phyloP scores from a whole-genome alignment of 2,329 filamentous ascomycete species.

The Penicillium sp. region DNA sequence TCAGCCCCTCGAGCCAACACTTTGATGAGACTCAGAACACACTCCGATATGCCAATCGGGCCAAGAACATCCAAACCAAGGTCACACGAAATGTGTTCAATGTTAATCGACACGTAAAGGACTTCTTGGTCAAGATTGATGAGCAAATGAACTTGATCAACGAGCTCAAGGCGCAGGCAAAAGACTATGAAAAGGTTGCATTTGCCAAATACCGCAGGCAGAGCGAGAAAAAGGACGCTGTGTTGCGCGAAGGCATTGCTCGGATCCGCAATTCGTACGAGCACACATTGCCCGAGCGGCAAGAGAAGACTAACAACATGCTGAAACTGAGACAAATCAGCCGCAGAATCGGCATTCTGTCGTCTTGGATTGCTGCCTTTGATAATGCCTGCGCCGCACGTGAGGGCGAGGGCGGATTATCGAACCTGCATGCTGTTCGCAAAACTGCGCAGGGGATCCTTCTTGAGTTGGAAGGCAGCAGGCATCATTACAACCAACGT shows the following conservation, averaged over 20 bases:
- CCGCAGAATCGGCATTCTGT: conserved; percentile 78
- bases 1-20: conserved; percentile 92
- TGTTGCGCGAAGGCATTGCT: conserved; percentile 71
- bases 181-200: conserved; percentile 75
- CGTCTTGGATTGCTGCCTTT: conserved; percentile 88
- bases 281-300: conserved; percentile 69
- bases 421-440: conserved; percentile 68
- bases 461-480: conserved; percentile 80
- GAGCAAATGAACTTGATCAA: conserved; percentile 98
- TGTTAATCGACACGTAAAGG: conserved; percentile 97
- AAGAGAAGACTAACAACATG: conserved; percentile 74
- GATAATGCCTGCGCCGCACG: conserved; percentile 72
- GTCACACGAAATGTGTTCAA: conserved; percentile 99
- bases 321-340: conserved; percentile 79
- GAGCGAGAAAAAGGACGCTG: conserved; percentile 72
- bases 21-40: conserved; percentile 99
- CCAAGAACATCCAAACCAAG: conserved; percentile 99
- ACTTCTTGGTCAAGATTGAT: conserved; percentile 98
- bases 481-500: conserved; percentile 84
- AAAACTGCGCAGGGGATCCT: conserved; percentile 87
- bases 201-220: conserved; percentile 90
- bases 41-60: conserved; percentile 90
- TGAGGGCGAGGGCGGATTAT: conserved; percentile 63
- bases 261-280: conserved; percentile 82
- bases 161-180: conserved; percentile 88